phyloP scores from a whole-genome alignment of 2,329 filamentous ascomycete genomes.

The Alternaria solani region DNA sequence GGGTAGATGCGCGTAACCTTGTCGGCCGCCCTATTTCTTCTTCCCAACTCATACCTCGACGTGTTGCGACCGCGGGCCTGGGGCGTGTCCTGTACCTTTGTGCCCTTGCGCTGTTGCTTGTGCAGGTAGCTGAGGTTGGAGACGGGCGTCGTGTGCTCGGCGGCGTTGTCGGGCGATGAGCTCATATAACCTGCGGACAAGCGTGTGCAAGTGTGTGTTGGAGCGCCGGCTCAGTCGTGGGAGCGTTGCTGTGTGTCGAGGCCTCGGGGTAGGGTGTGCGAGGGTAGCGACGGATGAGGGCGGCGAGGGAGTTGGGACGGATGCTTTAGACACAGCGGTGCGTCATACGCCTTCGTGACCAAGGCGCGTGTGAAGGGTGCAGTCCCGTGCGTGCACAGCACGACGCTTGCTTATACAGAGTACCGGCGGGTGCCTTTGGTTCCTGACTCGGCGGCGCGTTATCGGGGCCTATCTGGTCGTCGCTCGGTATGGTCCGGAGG shows the following conservation, averaged over 20 bases:
- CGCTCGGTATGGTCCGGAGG: slow-evolving; percentile 21
- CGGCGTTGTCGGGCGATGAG: slow-evolving; percentile 47
- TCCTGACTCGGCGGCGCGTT: slow-evolving; percentile 23
- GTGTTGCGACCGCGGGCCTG: slow-evolving; percentile 48
- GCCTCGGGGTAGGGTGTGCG: slow-evolving; percentile 2
- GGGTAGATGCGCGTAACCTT: slow-evolving; percentile 52
- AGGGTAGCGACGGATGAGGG: slow-evolving; percentile 23
- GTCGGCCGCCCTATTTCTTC: slow-evolving; percentile 50
- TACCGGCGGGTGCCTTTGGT: slow-evolving; percentile 18
- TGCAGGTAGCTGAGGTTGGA: slow-evolving; percentile 48
- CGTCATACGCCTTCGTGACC: slow-evolving; percentile 37
- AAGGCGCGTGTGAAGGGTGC: slow-evolving; percentile 30
- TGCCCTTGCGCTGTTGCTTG: slow-evolving; percentile 46
- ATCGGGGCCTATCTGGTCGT: slow-evolving; percentile 16
- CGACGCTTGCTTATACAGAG: slow-evolving; percentile 10
- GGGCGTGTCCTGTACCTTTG: slow-evolving; percentile 45
- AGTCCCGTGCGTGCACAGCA: slow-evolving; percentile 28
- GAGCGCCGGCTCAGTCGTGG: slow-evolving; percentile 17
- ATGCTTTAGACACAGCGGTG: slow-evolving; percentile 30
- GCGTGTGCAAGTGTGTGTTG: slow-evolving; percentile 14
- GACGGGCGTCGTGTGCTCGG: slow-evolving; percentile 42
- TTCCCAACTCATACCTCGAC: slow-evolving; percentile 53
- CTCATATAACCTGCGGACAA: slow-evolving; percentile 48
- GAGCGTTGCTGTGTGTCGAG: slow-evolving; percentile 9
- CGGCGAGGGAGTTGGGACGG: slow-evolving; percentile 28